These are phyloP conservation scores for Platismatia glauca DNA, from an alignment of 495 filamentous ascomycete species.

Conservation along the genomic window DNA sequence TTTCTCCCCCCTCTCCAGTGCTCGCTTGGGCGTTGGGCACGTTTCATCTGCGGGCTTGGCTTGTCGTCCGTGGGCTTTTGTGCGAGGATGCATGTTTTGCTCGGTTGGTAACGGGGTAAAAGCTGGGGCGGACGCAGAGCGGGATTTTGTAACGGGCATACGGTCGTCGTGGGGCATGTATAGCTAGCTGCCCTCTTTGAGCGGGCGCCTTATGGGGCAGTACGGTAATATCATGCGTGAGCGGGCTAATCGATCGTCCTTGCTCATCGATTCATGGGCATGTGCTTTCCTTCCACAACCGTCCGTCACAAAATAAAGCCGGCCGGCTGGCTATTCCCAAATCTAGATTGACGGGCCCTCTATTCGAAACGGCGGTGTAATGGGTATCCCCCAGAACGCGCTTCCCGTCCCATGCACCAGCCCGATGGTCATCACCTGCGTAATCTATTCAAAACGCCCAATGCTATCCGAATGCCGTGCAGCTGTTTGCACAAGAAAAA, in stretches of 20 bases:
- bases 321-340: background rate
- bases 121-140: background rate
- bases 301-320: background rate
- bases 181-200: background rate
- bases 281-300: background rate
- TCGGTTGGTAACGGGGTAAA: background rate
- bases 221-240: background rate
- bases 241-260: background rate
- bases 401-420: background rate
- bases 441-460: background rate
- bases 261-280: no score
- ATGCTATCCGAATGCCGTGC: background rate
- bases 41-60: no score
- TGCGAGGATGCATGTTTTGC: background rate
- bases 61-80: background rate
- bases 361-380: background rate
- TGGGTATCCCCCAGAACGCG: background rate
- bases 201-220: background rate
- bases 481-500: background rate
- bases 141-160: background rate
- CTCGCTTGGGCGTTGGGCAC: background rate
- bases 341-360: background rate
- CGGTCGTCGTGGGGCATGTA: background rate
- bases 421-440: background rate
- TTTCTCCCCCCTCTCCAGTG: background rate